Evolutionary conservation across 1,139 yeast genomes (phyloP).

Genomic region (Lodderomyces orthopsilosis): DNA sequence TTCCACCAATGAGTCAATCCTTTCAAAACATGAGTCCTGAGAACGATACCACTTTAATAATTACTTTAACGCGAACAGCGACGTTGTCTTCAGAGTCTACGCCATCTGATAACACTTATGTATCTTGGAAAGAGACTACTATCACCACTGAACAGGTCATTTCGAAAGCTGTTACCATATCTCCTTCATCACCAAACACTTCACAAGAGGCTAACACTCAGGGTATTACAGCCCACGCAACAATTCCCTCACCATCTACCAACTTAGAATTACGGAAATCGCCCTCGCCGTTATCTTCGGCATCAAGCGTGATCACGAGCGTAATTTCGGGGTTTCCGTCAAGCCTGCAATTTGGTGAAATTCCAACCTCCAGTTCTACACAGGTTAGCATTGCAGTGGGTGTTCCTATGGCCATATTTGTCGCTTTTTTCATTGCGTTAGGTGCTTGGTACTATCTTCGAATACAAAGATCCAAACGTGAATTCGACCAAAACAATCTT

Average conservation of each 20-base stretch:
- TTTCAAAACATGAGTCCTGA: not conserved
- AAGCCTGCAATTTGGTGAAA: conserved; percentile 7
- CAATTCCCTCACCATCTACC: not conserved
- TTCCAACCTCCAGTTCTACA: conserved; percentile 13
- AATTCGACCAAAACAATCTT: not conserved
- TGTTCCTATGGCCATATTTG: conserved; percentile 38
- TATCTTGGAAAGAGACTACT: conserved; percentile 7
- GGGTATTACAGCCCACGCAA: not conserved
- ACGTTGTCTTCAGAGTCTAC: conserved; percentile 3
- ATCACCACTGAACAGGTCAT: conserved; percentile 3
- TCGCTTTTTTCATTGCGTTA: conserved; percentile 23
- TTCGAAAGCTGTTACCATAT: conserved; percentile 3
- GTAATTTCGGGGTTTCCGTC: conserved; percentile 6
- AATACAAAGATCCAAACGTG: conserved; percentile 6
- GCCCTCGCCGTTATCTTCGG: not conserved
- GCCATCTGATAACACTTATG: not conserved
- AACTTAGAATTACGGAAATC: not conserved
- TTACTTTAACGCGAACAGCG: conserved; percentile 9
- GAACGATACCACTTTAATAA: conserved; percentile 7
- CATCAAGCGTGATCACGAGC: conserved; percentile 1
- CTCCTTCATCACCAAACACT: not conserved
- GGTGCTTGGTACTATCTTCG: conserved; percentile 22
- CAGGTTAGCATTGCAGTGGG: conserved; percentile 43
- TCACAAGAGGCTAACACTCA: not conserved
- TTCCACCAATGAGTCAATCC: not conserved